These are phyloP conservation scores for Volutella citrinella DNA, from an alignment of 2,329 filamentous ascomycete genomes.

Conservation along the genomic window DNA sequence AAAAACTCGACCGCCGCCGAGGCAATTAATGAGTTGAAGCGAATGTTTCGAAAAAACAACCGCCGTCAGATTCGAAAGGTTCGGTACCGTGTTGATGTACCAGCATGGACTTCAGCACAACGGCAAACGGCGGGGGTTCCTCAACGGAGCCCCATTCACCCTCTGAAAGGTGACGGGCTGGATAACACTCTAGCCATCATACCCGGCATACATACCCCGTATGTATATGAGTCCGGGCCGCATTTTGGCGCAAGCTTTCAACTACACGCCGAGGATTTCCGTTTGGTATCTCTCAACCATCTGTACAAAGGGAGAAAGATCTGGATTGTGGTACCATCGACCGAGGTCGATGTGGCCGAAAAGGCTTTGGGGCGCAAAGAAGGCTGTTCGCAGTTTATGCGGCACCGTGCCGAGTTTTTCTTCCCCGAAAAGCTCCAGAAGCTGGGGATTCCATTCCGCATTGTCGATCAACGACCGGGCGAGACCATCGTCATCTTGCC, in stretches of 20 bases:
- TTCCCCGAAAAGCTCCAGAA: conserved; percentile 38
- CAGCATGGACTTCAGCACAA: conserved; percentile 36
- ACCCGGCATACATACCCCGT: conserved; percentile 38
- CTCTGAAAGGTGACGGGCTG: conserved; percentile 34
- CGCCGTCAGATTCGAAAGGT: conserved; percentile 35
- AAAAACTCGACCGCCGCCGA: conserved; percentile 22
- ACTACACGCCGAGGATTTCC: conserved; percentile 39
- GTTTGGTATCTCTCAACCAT: conserved; percentile 37
- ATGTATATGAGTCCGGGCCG: conserved; percentile 38
- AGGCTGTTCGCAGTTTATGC: conserved; percentile 39
- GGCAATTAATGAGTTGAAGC: conserved; percentile 31
- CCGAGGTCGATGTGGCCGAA: conserved; percentile 33
- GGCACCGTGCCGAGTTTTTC: conserved; percentile 39
- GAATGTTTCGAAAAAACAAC: conserved; percentile 34
- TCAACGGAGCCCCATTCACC: conserved; percentile 34
- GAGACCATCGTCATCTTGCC: conserved; percentile 39
- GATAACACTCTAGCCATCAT: conserved; percentile 36
- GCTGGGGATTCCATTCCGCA: conserved; percentile 35
- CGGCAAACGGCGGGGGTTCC: conserved; percentile 34
- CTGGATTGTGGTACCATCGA: conserved; percentile 37
- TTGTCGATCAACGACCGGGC: conserved; percentile 37
- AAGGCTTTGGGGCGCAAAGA: conserved; percentile 29
- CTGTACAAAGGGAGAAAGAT: conserved; percentile 39
- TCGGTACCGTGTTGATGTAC: conserved; percentile 37
- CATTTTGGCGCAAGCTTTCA: conserved; percentile 39